Evolutionary conservation across 2,329 filamentous ascomycete species (phyloP), one percentile per base, ranked within the genome.

Genomic region (Arachnomyces sp.): DNA sequence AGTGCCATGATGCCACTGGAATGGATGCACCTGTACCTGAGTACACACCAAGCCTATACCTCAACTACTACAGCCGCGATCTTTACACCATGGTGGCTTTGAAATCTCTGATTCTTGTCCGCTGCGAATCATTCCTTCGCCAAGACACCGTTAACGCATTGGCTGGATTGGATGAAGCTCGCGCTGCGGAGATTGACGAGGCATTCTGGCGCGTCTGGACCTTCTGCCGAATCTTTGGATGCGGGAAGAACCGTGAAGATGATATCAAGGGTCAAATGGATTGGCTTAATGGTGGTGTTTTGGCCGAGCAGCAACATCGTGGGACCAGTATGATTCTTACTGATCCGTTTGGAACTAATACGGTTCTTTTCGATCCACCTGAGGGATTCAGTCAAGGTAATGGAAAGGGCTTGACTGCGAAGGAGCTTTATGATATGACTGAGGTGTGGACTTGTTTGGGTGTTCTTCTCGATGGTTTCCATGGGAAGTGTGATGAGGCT

Each of bases 181-280:
- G 68, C 7, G 66, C 71, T 1, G 62, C 64, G 31, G 70, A 76
- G 42, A 66, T 81, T 17, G 73, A 80, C 42, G 70, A 79, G 54
- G 77, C 77, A 0, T 68, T 81, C 35, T 81, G 76, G 75, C 72
- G 77, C 2, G 73, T 82, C 20, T 81, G 77, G 77, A 77, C 72
- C 1, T 82, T 81, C 57, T 81, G 77, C 56, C 71, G 70, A 39
- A 72, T 80, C 25, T 82, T 82, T 39, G 78, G 78, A 1, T 70
- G 66, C 36, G 67, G 68, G 0, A 79, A 76, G 48, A 68, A 67
- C 3, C 68, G 76, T 11, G 74, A 79, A 48, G 71, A 76, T 20
- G 76, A 81, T 43, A 63, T 79, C 28, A 63, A 70, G 28, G 74
- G 71, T 3, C 77, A 81, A 53, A 67, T 76, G 48, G 76, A 80